A percentile compares a stretch with the other conserved stretches of the same genome.
These are phyloP conservation scores for Exserohilum rostratum DNA, from an alignment of 2,329 filamentous ascomycete genomes.

Conservation along the genomic window DNA sequence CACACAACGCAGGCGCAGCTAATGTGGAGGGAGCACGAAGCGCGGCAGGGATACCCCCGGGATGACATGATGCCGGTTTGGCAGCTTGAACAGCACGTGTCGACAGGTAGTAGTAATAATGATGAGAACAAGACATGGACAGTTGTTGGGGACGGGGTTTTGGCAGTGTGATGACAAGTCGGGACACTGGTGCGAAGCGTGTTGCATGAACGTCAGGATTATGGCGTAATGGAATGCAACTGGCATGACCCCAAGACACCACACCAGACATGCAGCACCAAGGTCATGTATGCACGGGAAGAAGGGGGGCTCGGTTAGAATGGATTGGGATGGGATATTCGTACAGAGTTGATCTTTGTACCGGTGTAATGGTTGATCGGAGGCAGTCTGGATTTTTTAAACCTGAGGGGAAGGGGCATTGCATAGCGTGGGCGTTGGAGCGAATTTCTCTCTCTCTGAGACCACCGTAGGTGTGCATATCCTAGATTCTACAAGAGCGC, in stretches of 20 bases:
- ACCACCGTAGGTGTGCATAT: no score
- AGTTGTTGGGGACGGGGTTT: conserved; percentile 31
- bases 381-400: conserved; percentile 10
- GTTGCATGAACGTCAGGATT: conserved; percentile 45
- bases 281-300: neutral
- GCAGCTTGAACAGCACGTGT: conserved; percentile 11
- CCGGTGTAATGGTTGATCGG: conserved; percentile 8
- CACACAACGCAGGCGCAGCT: conserved; percentile 62
- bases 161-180: conserved; percentile 6
- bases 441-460: no score
- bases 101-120: conserved; percentile 6
- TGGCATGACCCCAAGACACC: conserved; percentile 23
- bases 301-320: conserved; percentile 4
- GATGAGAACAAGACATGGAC: conserved; percentile 18
- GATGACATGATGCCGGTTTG: conserved; percentile 1
- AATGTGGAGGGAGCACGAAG: neutral
- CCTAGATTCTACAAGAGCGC: no score
- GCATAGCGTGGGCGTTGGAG: conserved; percentile 44
- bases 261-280: neutral
- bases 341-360: neutral
- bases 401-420: no score
- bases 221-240: conserved; percentile 19
- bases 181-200: conserved; percentile 27
- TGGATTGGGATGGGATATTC: conserved; percentile 3
- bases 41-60: neutral